These are phyloP conservation scores for Aspergillus pseudonomiae DNA, from an alignment of 2,329 filamentous ascomycete species.

Conservation along the genomic window DNA sequence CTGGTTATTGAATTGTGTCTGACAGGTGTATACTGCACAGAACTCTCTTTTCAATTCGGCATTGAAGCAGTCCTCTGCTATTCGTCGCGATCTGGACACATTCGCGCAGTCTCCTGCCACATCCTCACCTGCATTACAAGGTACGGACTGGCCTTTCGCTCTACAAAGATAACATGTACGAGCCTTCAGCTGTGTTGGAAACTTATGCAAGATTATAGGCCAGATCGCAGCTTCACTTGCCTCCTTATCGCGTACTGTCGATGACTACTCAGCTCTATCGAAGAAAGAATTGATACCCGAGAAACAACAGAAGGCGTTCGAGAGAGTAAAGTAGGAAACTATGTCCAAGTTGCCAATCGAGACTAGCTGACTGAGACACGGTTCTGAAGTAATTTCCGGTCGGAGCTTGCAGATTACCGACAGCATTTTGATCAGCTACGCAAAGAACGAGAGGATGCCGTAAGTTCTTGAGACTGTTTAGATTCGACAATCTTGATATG, in stretches of 20 bases:
- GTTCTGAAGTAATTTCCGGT: conserved; percentile 67
- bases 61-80: conserved; percentile 78
- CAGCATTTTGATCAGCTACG: conserved; percentile 77
- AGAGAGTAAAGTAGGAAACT: conserved; percentile 66
- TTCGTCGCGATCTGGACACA: conserved; percentile 74
- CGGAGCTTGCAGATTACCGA: conserved; percentile 79
- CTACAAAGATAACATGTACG: background rate
- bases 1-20: background rate
- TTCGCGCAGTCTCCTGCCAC: conserved; percentile 64
- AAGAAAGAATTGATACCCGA: conserved; percentile 86
- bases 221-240: conserved; percentile 78
- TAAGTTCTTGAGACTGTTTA: conserved; percentile 35
- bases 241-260: conserved; percentile 83
- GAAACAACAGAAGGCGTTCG: conserved; percentile 88
- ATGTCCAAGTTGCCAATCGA: no score
- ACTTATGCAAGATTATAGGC: conserved; percentile 53
- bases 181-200: background rate
- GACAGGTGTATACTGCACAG: conserved; percentile 44
- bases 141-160: conserved; percentile 26
- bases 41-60: conserved; percentile 86
- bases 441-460: conserved; percentile 73
- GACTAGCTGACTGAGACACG: background rate
- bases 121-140: conserved; percentile 65
- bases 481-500: no score
- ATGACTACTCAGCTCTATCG: conserved; percentile 85